These are phyloP conservation scores for Solanum dulcamara DNA, from an alignment of 257 asterid species.

Conservation along the genomic window DNA sequence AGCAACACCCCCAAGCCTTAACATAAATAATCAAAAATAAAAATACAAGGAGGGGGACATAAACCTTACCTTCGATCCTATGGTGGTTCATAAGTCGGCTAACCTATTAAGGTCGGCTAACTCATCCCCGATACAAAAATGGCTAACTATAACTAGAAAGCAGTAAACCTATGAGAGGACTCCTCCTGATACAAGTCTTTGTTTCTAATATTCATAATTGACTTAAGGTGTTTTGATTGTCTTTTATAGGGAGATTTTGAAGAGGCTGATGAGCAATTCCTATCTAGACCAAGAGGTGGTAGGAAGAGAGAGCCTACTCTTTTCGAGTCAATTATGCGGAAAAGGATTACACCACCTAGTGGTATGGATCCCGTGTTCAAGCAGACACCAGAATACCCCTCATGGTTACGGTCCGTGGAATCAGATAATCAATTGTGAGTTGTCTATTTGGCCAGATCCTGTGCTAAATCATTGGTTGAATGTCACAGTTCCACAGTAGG, in stretches of 20 bases:
- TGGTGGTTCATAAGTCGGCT: no score
- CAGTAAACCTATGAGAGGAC: no score
- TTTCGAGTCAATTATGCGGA: conserved; percentile 50
- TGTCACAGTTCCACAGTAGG: neutral
- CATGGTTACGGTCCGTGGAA: conserved; percentile 20
- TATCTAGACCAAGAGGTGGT: neutral
- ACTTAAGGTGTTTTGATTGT: neutral
- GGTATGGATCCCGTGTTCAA: conserved; percentile 32
- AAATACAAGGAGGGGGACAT: no score
- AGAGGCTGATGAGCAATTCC: conserved; percentile 58
- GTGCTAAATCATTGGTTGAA: neutral
- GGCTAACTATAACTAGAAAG: no score
- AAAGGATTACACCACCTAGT: conserved; percentile 52
- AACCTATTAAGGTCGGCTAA: no score
- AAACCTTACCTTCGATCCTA: no score
- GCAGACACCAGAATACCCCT: conserved; percentile 12
- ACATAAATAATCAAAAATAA: no score
- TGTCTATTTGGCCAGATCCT: neutral
- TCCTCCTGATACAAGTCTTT: no score
- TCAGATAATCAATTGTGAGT: conserved; percentile 11
- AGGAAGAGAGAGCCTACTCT: conserved; percentile 15
- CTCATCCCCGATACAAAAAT: no score
- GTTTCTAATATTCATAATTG: neutral
- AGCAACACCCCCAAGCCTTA: no score
- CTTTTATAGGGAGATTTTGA: conserved; percentile 63